Conservation (phyloP, 2,329 filamentous ascomycete species). For the Epichloe typhina region DNA sequence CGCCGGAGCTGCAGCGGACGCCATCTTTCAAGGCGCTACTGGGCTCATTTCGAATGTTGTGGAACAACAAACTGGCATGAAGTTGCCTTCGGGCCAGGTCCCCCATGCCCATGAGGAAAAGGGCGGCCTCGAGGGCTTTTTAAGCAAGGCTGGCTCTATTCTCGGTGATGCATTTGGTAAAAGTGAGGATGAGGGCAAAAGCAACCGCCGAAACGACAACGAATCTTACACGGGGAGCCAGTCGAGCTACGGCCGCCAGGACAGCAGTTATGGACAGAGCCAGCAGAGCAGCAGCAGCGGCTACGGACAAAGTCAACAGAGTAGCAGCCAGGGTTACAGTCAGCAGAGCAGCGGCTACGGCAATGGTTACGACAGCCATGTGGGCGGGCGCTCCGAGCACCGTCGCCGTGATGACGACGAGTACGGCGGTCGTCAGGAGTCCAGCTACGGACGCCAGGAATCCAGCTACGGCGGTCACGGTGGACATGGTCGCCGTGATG, state of each 20-base stretch:
- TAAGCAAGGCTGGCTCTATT: constrained; percentile 56
- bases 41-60: constrained; percentile 36
- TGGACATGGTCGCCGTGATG: constrained; percentile 5
- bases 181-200: constrained; percentile 40
- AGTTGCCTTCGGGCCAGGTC: constrained; percentile 19
- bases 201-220: constrained; percentile 37
- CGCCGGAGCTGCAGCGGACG: constrained; percentile 40
- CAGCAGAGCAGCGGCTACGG: constrained; percentile 20
- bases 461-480: constrained; percentile 13
- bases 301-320: constrained; percentile 42
- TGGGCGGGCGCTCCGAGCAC: constrained; percentile 7
- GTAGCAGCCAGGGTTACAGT: constrained; percentile 44
- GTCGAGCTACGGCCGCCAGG: constrained; percentile 46
- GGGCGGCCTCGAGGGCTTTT: constrained; percentile 53
- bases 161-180: constrained; percentile 48
- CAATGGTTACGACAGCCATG: constrained; percentile 12
- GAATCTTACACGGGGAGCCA: constrained; percentile 49
- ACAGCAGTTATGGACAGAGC: constrained; percentile 46
- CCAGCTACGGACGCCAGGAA: constrained; percentile 8
- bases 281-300: constrained; percentile 42
- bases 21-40: constrained; percentile 44
- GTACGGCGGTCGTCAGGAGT: constrained; percentile 11
- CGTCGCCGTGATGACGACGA: constrained; percentile 5
- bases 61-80: constrained; percentile 31
- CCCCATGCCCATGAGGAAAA: constrained; percentile 37